A percentile compares a stretch with the other conserved stretches of the same genome.
Evolutionary conservation across 2,329 filamentous ascomycete species (phyloP).

Genomic region (Aspergillus felis): DNA sequence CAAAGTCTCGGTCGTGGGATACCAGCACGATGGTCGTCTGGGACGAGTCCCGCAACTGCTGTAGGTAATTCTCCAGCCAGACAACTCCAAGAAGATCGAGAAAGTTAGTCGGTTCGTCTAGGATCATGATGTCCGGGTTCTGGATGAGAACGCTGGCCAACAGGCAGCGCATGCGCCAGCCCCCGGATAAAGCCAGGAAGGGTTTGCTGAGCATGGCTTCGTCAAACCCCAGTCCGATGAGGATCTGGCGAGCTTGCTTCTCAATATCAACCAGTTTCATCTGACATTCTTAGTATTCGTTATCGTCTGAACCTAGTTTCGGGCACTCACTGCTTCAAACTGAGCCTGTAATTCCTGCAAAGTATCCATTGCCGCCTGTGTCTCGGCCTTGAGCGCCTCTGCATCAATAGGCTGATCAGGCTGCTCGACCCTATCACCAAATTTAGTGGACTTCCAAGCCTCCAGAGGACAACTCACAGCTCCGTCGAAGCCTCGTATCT

Average conservation of each 20-base stretch:
- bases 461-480: slow-evolving; percentile 39
- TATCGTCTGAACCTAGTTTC: background rate
- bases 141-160: slow-evolving; percentile 66
- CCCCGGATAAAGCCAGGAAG: slow-evolving; percentile 67
- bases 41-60: slow-evolving; percentile 49
- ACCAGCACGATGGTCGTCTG: slow-evolving; percentile 69
- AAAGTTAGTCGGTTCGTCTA: slow-evolving; percentile 87
- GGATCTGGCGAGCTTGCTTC: slow-evolving; percentile 60
- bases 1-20: slow-evolving; percentile 80
- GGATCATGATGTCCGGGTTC: slow-evolving; percentile 70
- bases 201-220: slow-evolving; percentile 57
- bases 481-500: slow-evolving; percentile 56
- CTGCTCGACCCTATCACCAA: slow-evolving; percentile 43
- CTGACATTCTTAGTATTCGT: slow-evolving; percentile 15
- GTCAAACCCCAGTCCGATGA: slow-evolving; percentile 69
- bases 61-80: slow-evolving; percentile 74
- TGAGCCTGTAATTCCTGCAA: slow-evolving; percentile 65
- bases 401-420: slow-evolving; percentile 54
- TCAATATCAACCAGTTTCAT: slow-evolving; percentile 61
- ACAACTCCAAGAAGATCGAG: slow-evolving; percentile 78
- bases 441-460: background rate
- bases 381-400: slow-evolving; percentile 59
- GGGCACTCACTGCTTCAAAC: slow-evolving; percentile 54
- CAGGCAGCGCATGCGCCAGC: slow-evolving; percentile 68
- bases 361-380: slow-evolving; percentile 65